These are phyloP conservation scores for Arthrobotrys sphaeroides DNA, from an alignment of 2,329 filamentous ascomycete genomes.

Conservation along the genomic window DNA sequence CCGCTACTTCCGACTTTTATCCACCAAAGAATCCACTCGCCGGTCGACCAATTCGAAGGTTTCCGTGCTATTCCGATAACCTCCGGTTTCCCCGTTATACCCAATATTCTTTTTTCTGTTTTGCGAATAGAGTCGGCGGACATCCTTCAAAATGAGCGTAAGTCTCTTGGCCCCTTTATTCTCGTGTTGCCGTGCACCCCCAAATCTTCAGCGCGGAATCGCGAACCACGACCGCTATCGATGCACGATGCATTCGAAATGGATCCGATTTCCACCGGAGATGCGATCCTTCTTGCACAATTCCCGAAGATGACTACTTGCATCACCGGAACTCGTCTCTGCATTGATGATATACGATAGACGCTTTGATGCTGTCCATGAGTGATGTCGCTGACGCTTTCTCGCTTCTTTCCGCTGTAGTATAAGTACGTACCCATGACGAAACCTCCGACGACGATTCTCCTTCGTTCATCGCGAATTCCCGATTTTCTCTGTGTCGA, in stretches of 20 bases:
- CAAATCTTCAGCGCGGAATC: neutral
- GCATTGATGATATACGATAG: neutral
- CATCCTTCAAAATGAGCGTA: constrained; percentile 48
- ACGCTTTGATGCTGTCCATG: neutral
- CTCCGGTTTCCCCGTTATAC: neutral
- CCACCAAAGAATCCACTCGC: neutral
- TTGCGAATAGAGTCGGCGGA: neutral
- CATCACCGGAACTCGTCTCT: neutral
- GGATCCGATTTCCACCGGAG: constrained; percentile 23
- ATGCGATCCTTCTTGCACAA: neutral
- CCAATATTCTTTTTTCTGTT: no score
- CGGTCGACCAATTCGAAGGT: constrained; percentile 14
- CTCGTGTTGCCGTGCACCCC: constrained; percentile 20
- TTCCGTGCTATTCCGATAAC: constrained; percentile 21
- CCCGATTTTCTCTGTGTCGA: neutral
- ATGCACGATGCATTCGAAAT: neutral
- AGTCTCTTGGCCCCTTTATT: constrained; percentile 32
- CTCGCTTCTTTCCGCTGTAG: constrained; percentile 2
- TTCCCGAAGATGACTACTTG: neutral
- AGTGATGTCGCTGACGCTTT: constrained; percentile 16
- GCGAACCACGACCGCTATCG: constrained; percentile 1
- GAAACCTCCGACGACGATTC: neutral
- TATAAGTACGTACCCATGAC: constrained; percentile 39
- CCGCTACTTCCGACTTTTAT: neutral
- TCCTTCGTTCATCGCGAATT: neutral